Evolutionary conservation across 2,329 filamentous ascomycete species (phyloP).

Genomic region (Lecanosticta acicola): DNA sequence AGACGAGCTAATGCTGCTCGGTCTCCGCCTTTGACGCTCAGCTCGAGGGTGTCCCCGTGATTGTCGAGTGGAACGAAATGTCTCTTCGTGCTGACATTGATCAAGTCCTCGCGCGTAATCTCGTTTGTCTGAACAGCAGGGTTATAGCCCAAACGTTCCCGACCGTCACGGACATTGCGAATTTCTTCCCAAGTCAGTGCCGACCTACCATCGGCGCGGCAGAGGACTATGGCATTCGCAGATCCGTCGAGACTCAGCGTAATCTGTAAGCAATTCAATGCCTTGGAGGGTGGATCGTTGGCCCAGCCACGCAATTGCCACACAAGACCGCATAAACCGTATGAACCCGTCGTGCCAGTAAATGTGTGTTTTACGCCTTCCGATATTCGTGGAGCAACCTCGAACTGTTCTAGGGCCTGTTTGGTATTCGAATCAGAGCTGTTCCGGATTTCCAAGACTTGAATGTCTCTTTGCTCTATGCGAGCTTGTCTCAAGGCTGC

Average conservation of each 20-base stretch:
- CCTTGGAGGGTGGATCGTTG: conserved; percentile 7
- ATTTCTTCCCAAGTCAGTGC: conserved; percentile 20
- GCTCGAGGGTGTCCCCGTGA: conserved; percentile 10
- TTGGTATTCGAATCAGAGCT: conserved; percentile 1
- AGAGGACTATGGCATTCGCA: conserved; percentile 15
- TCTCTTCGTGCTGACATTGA: conserved; percentile 19
- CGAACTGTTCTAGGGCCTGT: conserved; percentile 10
- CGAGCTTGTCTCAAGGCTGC: conserved; percentile 15
- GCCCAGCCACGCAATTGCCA: conserved; percentile 26
- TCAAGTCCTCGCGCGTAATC: conserved; percentile 22
- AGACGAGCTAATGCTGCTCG: conserved; percentile 27
- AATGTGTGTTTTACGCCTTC: not conserved
- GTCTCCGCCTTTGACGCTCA: conserved; percentile 22
- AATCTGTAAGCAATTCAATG: conserved; percentile 19
- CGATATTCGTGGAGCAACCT: conserved; percentile 5
- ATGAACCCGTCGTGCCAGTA: conserved; percentile 12
- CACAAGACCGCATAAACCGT: conserved; percentile 17
- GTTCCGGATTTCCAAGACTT: conserved; percentile 17
- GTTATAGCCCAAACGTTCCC: conserved; percentile 27
- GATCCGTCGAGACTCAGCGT: conserved; percentile 8
- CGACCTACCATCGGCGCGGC: conserved; percentile 20
- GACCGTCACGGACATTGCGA: conserved; percentile 22
- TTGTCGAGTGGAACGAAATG: conserved; percentile 11
- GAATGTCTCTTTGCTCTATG: conserved; percentile 16
- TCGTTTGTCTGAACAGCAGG: conserved; percentile 19